Evolutionary conservation across 148 eudicot genomes (phyloP), one percentile per base, ranked within the genome.

Genomic region (Limonium bicolor): DNA sequence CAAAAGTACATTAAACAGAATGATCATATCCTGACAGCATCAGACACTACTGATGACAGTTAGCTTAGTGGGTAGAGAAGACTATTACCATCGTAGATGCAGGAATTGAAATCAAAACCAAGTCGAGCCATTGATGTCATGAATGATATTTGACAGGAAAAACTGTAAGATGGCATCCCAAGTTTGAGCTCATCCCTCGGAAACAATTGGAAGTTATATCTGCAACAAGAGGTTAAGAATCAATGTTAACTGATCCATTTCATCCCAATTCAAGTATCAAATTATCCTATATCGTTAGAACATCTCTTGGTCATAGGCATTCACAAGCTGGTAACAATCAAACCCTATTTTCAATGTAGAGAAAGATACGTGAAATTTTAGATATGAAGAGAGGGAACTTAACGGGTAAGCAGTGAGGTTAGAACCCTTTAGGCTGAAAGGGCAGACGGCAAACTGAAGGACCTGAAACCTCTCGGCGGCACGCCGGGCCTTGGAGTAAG

Each of bases 41-140:
- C n/a, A n/a, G n/a, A n/a, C n/a, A n/a, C n/a, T n/a, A n/a, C n/a
- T n/a, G n/a, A n/a, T n/a, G n/a, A n/a, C n/a, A n/a, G n/a, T n/a
- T n/a, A 18, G 44, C 24, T 2, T 3, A 13, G 32, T 18, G 48
- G 13, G 20, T 27, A 15, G 27, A 6, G 31, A 3, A 41, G 40
- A 35, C 23, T 56, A n/a, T 59, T 77, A 85, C 99, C 99, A 41
- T 81, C 74, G 51, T 76, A 58, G 57, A 92, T 73, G 66, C 99
- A 92, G 61, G 70, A 60, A 70, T 92, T 92, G 40, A 92, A 92
- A 66, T 92, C 95, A 59, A 92, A 85, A 22, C 94, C 99, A 63
- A 78, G 74, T 54, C 58, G 67, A 56, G 85, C 95, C 99, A 92
- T 85, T 26, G 95, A 64, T 19, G 74, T 68, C 75, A 92, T 61